A percentile compares a stretch with the other conserved stretches of the same genome.
These are phyloP conservation scores for Rhynchospora breviuscula DNA, from an alignment of 176 grass and related monocot genomes.

Conservation along the genomic window DNA sequence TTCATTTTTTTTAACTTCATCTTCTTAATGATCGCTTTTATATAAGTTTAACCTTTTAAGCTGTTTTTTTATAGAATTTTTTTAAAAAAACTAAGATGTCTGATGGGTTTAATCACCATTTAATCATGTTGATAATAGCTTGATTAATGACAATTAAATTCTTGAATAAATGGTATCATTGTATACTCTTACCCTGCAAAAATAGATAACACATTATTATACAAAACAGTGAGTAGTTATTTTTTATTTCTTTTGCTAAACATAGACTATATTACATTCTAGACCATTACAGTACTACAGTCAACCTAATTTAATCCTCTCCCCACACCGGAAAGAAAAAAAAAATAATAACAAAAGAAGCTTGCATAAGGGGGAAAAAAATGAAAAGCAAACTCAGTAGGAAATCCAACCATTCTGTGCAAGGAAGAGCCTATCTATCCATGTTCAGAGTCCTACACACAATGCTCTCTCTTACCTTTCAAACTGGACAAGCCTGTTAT, in stretches of 20 bases:
- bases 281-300: background rate
- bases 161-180: too few species aligned
- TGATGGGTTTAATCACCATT: too few species aligned
- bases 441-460: background rate
- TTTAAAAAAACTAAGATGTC: too few species aligned
- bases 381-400: background rate
- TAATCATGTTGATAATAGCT: too few species aligned
- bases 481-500: conserved; percentile 65
- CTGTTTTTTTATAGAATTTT: too few species aligned
- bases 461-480: conserved; percentile 30
- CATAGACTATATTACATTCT: background rate
- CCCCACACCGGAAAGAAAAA: background rate
- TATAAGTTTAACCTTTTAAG: too few species aligned
- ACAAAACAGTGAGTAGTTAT: background rate
- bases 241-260: background rate
- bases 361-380: background rate
- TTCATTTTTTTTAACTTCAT: too few species aligned
- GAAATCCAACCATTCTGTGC: background rate
- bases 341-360: background rate
- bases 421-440: background rate
- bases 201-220: background rate
- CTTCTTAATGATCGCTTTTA: too few species aligned
- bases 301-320: background rate
- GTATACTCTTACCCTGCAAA: too few species aligned
- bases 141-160: too few species aligned